Base-by-base conservation (phyloP, 345 rosid genomes). In the Tarenaya hassleriana region DNA sequence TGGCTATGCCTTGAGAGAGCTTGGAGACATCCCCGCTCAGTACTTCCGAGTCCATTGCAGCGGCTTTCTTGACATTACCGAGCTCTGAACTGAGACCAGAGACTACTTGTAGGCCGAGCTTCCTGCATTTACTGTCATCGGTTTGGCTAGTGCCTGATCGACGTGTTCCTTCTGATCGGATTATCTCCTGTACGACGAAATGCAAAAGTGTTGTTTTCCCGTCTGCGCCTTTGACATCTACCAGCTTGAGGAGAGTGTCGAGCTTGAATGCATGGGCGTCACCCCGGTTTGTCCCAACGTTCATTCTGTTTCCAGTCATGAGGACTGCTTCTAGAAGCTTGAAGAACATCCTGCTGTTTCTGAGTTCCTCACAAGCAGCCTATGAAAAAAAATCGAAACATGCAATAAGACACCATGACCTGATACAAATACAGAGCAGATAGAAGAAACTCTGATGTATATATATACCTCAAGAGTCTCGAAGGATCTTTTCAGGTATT, bases 251-350 rank as follows among this genome's bases (percentile, higher is more conserved):
- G 7, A 92, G 94, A 0, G 98, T 92, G 58, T 92, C 98, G 2
- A 92, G 98, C 81, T 92, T 92, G 72, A 92, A 92, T 5, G 98
- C 98, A 15, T 75, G 97, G 12, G 97, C 98, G 67, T 85, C 98
- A 1, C 97, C 98, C 10, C 97, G 95, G 68, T 92, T 88, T 32
- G 98, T 92, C 40, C 98, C 98, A 34, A 88, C 88, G 40, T 92
- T 92, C 98, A 92, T 92, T 29, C 98, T 88, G 77, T 92, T 92
- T 50, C 98, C 98, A 2, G 98, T 92, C 75, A 88, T 92, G 55
- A 92, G 85, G 19, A 92, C 95, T 38, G 98, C 97, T 74, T 92
- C 97, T 6, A 92, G 55, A 29, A 92, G 95, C 72, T 88, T 92
- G 52, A 92, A 58, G 68, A 92, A 92, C 98, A 92, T 85, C 69